These are phyloP conservation scores for Syzygium malaccense DNA, from an alignment of 441 rosid species.

Conservation along the genomic window DNA sequence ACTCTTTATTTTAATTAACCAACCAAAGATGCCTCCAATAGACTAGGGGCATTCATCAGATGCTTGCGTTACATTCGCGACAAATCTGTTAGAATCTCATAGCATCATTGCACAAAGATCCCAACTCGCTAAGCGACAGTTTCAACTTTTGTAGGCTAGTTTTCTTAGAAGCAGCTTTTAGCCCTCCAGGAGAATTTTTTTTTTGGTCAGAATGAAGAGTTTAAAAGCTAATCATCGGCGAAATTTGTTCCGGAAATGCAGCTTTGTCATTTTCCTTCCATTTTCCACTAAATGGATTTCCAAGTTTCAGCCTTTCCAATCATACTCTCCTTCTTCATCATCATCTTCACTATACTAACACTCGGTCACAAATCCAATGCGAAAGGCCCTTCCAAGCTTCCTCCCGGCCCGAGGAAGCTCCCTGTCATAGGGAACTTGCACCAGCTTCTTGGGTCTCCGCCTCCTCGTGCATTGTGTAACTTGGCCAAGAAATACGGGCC, in stretches of 20 bases:
- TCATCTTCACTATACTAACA: background rate
- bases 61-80: background rate
- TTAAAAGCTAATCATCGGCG: background rate
- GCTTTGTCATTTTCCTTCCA: background rate
- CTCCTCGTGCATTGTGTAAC: background rate
- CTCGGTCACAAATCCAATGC: background rate
- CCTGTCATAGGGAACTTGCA: constrained; percentile 1
- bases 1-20: background rate
- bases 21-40: background rate
- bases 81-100: background rate
- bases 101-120: background rate
- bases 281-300: constrained; percentile 4
- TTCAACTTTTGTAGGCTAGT: background rate
- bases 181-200: background rate
- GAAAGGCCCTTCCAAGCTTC: background rate
- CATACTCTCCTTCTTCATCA: background rate
- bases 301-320: background rate
- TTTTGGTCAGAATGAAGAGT: background rate
- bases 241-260: background rate
- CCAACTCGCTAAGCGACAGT: background rate
- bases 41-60: background rate
- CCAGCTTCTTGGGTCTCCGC: background rate
- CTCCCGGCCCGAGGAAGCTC: background rate
- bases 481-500: background rate
- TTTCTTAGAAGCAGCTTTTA: background rate